phyloP scores from a whole-genome alignment of 2,329 filamentous ascomycete species.

The Tolypocladium inflatum region DNA sequence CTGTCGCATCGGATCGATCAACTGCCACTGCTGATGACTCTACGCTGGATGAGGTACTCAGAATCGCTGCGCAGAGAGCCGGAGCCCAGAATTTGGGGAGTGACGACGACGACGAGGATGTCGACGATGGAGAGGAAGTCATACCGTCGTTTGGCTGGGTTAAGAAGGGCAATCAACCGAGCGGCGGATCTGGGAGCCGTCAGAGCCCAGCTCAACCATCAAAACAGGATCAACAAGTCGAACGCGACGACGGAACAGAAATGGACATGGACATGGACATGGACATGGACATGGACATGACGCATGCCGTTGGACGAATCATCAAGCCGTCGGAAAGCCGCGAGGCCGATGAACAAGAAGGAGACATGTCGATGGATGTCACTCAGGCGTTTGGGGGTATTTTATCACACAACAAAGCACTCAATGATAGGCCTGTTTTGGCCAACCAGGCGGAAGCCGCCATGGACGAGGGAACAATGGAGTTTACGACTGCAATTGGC shows the following conservation, averaged over 20 bases:
- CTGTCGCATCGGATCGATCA: constrained; percentile 49
- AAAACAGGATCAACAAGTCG: constrained; percentile 3
- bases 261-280: constrained; percentile 33
- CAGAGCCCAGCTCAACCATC: constrained; percentile 27
- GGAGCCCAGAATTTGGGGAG: constrained; percentile 61
- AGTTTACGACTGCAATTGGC: constrained; percentile 71
- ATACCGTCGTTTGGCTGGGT: constrained; percentile 72
- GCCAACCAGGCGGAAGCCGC: constrained; percentile 21
- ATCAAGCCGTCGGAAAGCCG: constrained; percentile 34
- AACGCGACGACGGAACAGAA: constrained; percentile 18
- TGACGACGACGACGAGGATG: constrained; percentile 35
- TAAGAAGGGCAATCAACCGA: constrained; percentile 38
- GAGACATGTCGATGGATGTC: constrained; percentile 90
- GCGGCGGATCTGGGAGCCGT: constrained; percentile 25
- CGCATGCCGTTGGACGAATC: constrained; percentile 45
- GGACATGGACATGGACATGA: constrained; percentile 50
- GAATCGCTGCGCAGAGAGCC: constrained; percentile 65
- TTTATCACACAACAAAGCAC: constrained; percentile 33
- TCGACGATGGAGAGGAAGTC: constrained; percentile 57
- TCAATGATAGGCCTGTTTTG: neutral
- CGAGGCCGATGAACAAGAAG: constrained; percentile 30
- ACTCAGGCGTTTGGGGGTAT: constrained; percentile 78
- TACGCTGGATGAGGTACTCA: constrained; percentile 67
- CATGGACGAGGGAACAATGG: constrained; percentile 53
- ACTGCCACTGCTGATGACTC: constrained; percentile 55